Percentiles rank a stretch among this genome's conserved stretches.
Evolutionary conservation across 345 rosid species (phyloP).

Genomic region (Cochlearia excelsa): DNA sequence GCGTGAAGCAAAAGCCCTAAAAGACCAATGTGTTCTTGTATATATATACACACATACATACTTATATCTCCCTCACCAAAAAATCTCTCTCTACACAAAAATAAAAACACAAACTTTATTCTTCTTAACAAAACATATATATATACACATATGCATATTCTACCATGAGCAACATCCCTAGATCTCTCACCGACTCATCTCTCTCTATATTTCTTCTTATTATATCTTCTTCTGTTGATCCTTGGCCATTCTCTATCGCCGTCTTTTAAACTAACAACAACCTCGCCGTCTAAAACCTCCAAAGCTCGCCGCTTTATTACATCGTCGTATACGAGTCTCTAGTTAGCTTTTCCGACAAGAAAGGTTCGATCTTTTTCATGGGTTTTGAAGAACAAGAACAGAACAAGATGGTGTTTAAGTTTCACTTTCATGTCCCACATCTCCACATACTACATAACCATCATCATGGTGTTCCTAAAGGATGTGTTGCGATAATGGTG

Average conservation of each 20-base stretch:
- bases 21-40: slow-evolving; percentile 7
- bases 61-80: slow-evolving; percentile 8
- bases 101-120: slow-evolving; percentile 9
- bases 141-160: slow-evolving; percentile 19
- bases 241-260: slow-evolving; percentile 72
- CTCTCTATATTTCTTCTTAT: slow-evolving; percentile 65
- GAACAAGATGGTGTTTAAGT: slow-evolving; percentile 34
- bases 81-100: slow-evolving; percentile 6
- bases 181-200: slow-evolving; percentile 67
- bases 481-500: slow-evolving; percentile 67
- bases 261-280: slow-evolving; percentile 35
- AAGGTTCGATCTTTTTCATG: slow-evolving; percentile 33
- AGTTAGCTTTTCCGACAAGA: not conserved
- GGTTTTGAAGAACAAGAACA: slow-evolving; percentile 39
- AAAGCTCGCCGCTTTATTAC: not conserved
- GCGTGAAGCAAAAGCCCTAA: slow-evolving; percentile 28
- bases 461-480: slow-evolving; percentile 52
- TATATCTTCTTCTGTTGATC: slow-evolving; percentile 71
- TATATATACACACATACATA: slow-evolving; percentile 5
- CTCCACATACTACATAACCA: slow-evolving; percentile 31
- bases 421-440: slow-evolving; percentile 50
- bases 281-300: slow-evolving; percentile 22
- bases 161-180: slow-evolving; percentile 91
- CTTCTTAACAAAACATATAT: not conserved
- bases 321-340: not conserved